phyloP scores from a whole-genome alignment of 371 early-diverging fungal genomes.

The Phascolomyces articulosus region DNA sequence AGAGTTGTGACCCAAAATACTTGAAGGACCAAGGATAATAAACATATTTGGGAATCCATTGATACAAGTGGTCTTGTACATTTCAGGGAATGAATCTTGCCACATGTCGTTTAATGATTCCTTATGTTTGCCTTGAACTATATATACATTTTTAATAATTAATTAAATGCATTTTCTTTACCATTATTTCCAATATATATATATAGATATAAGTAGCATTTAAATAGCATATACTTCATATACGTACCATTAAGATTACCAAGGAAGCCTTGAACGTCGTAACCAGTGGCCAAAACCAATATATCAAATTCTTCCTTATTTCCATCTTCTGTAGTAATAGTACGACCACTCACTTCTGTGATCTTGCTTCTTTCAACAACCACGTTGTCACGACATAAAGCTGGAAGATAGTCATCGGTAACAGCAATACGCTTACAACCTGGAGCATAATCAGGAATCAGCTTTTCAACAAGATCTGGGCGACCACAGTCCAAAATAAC shows the following conservation, averaged over 20 bases:
- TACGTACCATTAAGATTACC: constrained; percentile 30
- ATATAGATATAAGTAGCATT: too few species aligned
- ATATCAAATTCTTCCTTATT: constrained; percentile 49
- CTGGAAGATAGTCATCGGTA: constrained; percentile 51
- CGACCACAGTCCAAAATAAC: constrained; percentile 5
- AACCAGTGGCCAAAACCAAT: constrained; percentile 68
- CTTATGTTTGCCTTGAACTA: constrained; percentile 12
- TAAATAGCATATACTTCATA: too few species aligned
- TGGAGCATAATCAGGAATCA: constrained; percentile 14
- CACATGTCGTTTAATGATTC: constrained; percentile 15
- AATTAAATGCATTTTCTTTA: too few species aligned
- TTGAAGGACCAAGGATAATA: constrained; percentile 40
- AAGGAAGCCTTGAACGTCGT: constrained; percentile 45
- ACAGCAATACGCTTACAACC: constrained; percentile 52
- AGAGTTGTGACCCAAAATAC: constrained; percentile 42
- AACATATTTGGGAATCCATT: constrained; percentile 52
- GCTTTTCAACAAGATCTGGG: constrained; percentile 14
- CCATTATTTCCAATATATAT: too few species aligned
- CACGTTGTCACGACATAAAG: constrained; percentile 48
- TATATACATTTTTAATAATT: too few species aligned
- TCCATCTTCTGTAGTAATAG: constrained; percentile 43
- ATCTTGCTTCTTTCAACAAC: constrained; percentile 47
- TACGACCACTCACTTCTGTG: constrained; percentile 37
- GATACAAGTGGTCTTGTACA: constrained; percentile 25
- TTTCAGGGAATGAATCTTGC: constrained; percentile 19